Evolutionary conservation across 1,284 basidiomycete genomes (phyloP).

Genomic region (Peniophora sp.): DNA sequence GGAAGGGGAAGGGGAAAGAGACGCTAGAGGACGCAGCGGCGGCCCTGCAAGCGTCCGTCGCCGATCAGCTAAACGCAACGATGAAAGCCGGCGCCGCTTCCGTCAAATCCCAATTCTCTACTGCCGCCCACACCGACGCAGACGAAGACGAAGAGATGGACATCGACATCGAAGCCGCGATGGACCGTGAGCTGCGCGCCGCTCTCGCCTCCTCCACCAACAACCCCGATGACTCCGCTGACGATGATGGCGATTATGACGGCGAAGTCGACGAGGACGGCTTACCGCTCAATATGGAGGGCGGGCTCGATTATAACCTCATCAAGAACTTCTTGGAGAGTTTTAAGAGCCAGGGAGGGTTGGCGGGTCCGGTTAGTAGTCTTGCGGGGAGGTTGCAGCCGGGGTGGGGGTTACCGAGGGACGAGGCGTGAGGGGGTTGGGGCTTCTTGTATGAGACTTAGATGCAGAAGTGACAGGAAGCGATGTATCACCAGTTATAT

Average conservation of each 20-base stretch:
- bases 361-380: conserved; percentile 84
- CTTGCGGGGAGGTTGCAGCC: conserved; percentile 76
- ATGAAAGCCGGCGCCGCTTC: no score
- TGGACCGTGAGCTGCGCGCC: conserved; percentile 78
- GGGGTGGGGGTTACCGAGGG: conserved; percentile 65
- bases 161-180: conserved; percentile 66
- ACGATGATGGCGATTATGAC: not conserved
- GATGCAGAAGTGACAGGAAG: no score
- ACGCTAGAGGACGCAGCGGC: no score
- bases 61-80: no score
- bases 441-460: no score
- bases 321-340: conserved; percentile 96
- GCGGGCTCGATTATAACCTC: conserved; percentile 71
- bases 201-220: no score
- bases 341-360: conserved; percentile 81
- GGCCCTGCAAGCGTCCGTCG: no score
- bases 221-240: no score
- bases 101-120: no score
- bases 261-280: conserved; percentile 41
- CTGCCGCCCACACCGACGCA: no score
- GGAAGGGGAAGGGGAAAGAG: conserved; percentile 22
- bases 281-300: conserved; percentile 40
- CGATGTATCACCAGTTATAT: no score
- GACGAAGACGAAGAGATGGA: conserved; percentile 38
- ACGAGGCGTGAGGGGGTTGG: conserved; percentile 25